Evolutionary conservation across 2,329 filamentous ascomycete genomes (phyloP), one percentile per base, ranked within the genome.

Genomic region (Sclerotinia nivalis): DNA sequence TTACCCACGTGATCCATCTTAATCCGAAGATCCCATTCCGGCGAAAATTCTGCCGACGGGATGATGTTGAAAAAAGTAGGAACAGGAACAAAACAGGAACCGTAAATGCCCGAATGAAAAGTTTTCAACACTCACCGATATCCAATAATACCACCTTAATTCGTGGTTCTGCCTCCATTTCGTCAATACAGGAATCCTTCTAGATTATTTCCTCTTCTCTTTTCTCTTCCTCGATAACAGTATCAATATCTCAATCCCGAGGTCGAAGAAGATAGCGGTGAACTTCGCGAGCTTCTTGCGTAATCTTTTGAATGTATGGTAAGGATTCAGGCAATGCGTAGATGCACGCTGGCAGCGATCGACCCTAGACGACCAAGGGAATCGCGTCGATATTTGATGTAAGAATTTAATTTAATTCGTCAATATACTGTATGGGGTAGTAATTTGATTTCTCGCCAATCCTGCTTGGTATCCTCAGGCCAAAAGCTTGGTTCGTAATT

Each of bases 81-180:
- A 66, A 56, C n/a, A 9, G 37, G 34, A 65, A 43, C 62, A 55
- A 25, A 37, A 37, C 22, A 37, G 61, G 22, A 64, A 40, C 47
- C 45, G 47, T 12, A 37, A 40, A 64, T 6, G 31, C 13, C 31
- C 31, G 47, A 64, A 47, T 28, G 12, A 40, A 64, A 52, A 31
- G 0, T 25, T 40, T 64, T 34, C 47, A 28, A 40, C 47, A 75
- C 77, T 73, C 72, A 79, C 77, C 77, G 54, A 79, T 78, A 74
- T 79, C 77, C n/a, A 79, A 72, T 40, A 79, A 65, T 37, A 78
- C 72, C 20, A 75, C 74, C 66, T 76, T 65, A 43, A 73, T 65
- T 56, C 20, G 45, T 49, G 47, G 12, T 31, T 25, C 43, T 2
- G 22, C 61, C 56, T 64, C 61, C 61, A 64, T 64, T 52, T 52